Evolutionary conservation across 495 filamentous ascomycete species (phyloP).

Genomic region (Acidomyces sp.): DNA sequence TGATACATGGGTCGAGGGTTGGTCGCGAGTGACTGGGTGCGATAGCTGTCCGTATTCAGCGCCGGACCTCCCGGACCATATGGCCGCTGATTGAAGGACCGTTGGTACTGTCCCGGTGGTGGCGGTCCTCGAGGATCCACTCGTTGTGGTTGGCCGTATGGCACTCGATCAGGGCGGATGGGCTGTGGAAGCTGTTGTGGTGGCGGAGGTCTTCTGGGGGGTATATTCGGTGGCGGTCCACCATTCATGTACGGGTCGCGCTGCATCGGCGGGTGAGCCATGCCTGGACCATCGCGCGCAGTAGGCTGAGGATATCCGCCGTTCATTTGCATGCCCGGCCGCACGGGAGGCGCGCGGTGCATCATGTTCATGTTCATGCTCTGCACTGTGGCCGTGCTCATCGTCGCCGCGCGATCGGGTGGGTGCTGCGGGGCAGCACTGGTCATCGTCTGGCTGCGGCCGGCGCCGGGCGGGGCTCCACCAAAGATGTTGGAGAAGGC

Average conservation of each 20-base stretch:
- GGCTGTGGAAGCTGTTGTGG: constrained; percentile 55
- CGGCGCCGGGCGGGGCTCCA: constrained; percentile 64
- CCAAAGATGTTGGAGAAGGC: constrained; percentile 97
- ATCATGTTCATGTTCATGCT: too few species aligned
- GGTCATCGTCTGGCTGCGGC: constrained; percentile 78
- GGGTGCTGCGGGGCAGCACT: constrained; percentile 46
- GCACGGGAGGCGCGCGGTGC: constrained; percentile 46
- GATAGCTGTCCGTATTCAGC: constrained; percentile 69
- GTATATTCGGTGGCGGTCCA: constrained; percentile 16
- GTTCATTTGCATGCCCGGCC: constrained; percentile 28
- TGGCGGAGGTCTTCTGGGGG: constrained; percentile 42
- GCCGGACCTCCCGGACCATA: constrained; percentile 47
- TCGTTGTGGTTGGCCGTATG: constrained; percentile 55
- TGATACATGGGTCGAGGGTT: constrained; percentile 54
- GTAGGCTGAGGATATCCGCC: constrained; percentile 7
- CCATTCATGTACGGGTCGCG: constrained; percentile 14
- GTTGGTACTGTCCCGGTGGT: constrained; percentile 14
- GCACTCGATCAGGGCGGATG: constrained; percentile 42
- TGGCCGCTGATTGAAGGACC: constrained; percentile 23
- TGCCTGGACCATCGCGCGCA: not conserved
- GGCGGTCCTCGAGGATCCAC: constrained; percentile 45
- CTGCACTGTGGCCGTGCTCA: constrained; percentile 54
- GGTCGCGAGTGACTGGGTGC: constrained; percentile 83
- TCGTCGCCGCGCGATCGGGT: constrained; percentile 76
- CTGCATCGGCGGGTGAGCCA: constrained; percentile 12